phyloP scores from a whole-genome alignment of 2,329 filamentous ascomycete genomes.

The Rhytidhysteron rufulum region DNA sequence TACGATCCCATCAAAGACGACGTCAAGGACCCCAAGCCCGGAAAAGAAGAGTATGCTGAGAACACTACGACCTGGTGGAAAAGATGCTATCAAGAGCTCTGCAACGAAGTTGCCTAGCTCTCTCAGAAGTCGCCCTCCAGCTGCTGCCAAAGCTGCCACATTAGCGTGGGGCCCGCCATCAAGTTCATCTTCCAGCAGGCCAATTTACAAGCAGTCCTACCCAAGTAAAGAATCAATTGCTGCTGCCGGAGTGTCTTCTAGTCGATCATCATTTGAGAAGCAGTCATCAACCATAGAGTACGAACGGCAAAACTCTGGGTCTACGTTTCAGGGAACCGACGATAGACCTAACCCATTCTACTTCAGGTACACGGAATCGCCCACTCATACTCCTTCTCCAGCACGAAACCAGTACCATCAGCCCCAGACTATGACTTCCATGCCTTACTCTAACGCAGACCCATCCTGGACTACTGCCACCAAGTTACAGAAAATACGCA shows the following conservation, averaged over 20 bases:
- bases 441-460: not conserved
- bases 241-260: conserved; percentile 16
- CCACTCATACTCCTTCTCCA: not conserved
- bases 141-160: conserved; percentile 60
- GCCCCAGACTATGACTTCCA: not conserved
- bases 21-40: conserved; percentile 57
- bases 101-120: conserved; percentile 45
- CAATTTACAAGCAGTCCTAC: conserved; percentile 8
- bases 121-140: conserved; percentile 46
- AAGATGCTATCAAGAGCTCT: conserved; percentile 43
- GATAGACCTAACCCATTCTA: conserved; percentile 5
- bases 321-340: not conserved
- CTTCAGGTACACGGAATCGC: conserved; percentile 2
- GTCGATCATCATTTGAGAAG: conserved; percentile 26
- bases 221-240: conserved; percentile 12
- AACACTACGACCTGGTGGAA: conserved; percentile 46
- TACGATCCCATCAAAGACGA: conserved; percentile 35
- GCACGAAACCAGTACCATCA: not conserved
- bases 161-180: conserved; percentile 53
- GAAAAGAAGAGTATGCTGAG: conserved; percentile 60
- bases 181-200: conserved; percentile 13
- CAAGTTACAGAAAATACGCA: not conserved
- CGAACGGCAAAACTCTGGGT: not conserved
- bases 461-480: not conserved
- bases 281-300: not conserved